Base-by-base conservation (phyloP, 345 rosid species). In the Barbarea vulgaris region DNA sequence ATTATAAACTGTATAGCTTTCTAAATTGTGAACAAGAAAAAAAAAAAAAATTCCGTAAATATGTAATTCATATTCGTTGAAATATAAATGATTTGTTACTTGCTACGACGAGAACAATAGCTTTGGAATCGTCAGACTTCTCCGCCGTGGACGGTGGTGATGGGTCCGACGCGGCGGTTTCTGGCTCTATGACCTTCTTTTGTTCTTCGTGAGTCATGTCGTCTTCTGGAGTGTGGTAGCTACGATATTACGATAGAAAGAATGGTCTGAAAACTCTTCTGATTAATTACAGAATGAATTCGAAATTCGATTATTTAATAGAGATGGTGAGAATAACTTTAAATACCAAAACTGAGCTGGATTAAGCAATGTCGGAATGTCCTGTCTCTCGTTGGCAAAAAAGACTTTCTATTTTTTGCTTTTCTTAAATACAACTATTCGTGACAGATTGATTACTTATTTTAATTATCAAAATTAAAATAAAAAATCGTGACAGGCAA, bases 301-400 rank as follows among this genome's bases (percentile, higher is more conserved):
- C 30, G 17, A 39, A 11, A 52, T 70, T 64, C 54, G 53, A 46
- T 27, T 54, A 46, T 46, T 76, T 53, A 44, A 64, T 31, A 70
- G 51, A 61, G 52, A 54, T 51, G 18, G 25, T 24, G 56, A 39
- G 63, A 60, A 21, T 58, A 60, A 60, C 37, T 59, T 36, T 68
- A 46, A 66, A 77, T 53, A 62, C 71, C 33, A 24, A 77, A 62
- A 18, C 28, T 46, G 66, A 70, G 80, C 72, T 73, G 78, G 74
- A 72, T 37, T 58, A 60, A 66, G 66, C 61, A 68, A 73, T 73
- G 69, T 60, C 50, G n/a, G 69, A 67, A 72, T 73, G 69, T 60
- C 50, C 53, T 70, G 80, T 77, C 54, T 64, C 61, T 77, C 66
- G 62, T 70, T 77, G 76, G 52, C 80, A 70, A n/a, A n/a, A n/a